These are phyloP conservation scores for Pythium grandisporangium DNA, from an alignment of 352 stramenopile genomes.

Conservation along the genomic window DNA sequence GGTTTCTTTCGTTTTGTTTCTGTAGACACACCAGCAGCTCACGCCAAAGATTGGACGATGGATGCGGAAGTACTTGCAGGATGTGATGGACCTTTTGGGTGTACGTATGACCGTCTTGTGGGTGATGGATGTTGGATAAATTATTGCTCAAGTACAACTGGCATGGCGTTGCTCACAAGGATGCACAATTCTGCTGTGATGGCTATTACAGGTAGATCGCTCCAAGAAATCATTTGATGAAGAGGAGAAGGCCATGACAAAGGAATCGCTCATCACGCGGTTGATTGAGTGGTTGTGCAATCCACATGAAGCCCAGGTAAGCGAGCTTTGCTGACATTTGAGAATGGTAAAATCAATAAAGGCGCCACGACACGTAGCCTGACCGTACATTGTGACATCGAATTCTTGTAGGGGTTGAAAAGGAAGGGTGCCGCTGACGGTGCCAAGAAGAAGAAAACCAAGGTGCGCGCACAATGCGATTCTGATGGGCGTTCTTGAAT, in stretches of 20 bases:
- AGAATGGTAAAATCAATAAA: too few species aligned
- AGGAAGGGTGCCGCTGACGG: too few species aligned
- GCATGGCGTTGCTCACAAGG: background rate
- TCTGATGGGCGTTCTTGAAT: too few species aligned
- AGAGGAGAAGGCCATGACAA: constrained; percentile 35
- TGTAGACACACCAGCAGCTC: constrained; percentile 45
- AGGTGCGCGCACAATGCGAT: too few species aligned
- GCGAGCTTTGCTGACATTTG: too few species aligned
- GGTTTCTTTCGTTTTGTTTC: background rate
- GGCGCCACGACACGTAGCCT: too few species aligned
- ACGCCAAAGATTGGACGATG: constrained; percentile 55
- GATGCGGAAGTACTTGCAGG: constrained; percentile 59
- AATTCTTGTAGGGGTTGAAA: too few species aligned
- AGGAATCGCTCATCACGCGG: constrained; percentile 54
- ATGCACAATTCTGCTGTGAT: background rate
- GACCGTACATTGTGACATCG: too few species aligned
- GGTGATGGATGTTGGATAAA: too few species aligned
- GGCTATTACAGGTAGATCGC: constrained; percentile 46
- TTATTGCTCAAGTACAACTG: too few species aligned
- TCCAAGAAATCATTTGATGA: constrained; percentile 83
- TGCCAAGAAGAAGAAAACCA: too few species aligned
- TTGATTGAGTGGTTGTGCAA: constrained; percentile 71
- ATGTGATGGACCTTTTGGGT: constrained; percentile 71
- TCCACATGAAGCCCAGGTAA: constrained; percentile 44
- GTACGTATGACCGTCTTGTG: too few species aligned